Base-by-base conservation (phyloP, 345 rosid genomes). In the Geranium rotundifolium region DNA sequence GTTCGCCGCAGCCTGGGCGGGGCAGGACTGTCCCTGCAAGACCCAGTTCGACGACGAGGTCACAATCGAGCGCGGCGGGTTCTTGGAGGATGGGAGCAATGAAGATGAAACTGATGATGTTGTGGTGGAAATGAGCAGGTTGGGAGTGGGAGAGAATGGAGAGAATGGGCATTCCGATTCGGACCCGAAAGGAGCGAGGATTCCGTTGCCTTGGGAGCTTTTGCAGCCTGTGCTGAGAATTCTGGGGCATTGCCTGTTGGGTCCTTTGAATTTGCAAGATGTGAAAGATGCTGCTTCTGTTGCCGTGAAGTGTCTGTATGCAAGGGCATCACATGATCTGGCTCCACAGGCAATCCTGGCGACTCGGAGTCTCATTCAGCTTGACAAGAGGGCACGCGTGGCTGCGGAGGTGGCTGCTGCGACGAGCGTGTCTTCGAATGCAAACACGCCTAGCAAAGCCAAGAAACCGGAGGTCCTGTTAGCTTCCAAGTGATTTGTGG, bases 151-250 rank as follows among this genome's bases (percentile, higher is more conserved):
- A n/a, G n/a, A n/a, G n/a, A n/a, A n/a, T n/a, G 39, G 18, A 12
- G 80, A 73, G 56, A 69, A 73, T 46, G 75, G 65, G 29, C 66
- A 72, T 10, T 49, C 12, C 4, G 66, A 62, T 63, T 58, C 67
- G n/a, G 72, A 79, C 49, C 55, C 49, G 8, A 73, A 73, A 58
- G 81, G 90, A 1, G 89, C 80, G 65, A 77, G 95, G 67, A 90
- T 90, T 77, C 95, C 99, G 12, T 74, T 93, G 56, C 96, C 97
- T 6, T 93, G 97, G 99, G 97, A 93, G 79, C 73, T 93, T 56
- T 65, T 88, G 71, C 95, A 91, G 81, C 96, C 97, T 0, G 65
- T 79, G 7, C 66, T 90, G 77, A 73, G 95, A 59, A 86, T 93
- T 65, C 57, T 88, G 29, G 97, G 97, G 23, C 99, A 90, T 57